Evolutionary conservation across 73 alveolate species (phyloP).

Genomic region (Tetrahymena elliotti): DNA sequence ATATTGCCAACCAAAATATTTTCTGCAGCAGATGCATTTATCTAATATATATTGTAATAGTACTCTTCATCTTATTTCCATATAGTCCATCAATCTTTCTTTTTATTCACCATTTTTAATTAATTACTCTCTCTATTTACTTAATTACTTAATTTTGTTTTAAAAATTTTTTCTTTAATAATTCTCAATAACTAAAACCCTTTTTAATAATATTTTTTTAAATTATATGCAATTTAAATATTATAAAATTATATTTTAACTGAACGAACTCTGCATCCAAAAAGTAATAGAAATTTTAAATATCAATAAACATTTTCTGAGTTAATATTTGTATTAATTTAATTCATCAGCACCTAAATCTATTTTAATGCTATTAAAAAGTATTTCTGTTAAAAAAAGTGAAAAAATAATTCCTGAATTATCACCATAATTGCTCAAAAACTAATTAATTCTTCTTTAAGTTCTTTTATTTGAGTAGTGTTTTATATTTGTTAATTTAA

Average conservation of each 20-base stretch:
- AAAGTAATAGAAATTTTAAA: background rate
- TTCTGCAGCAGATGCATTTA: background rate
- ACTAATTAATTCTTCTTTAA: too few relatives aligned
- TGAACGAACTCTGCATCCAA: background rate
- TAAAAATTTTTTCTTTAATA: background rate
- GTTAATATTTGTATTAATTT: too few relatives aligned
- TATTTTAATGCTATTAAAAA: too few relatives aligned
- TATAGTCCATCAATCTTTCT: background rate
- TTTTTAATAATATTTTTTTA: too few relatives aligned
- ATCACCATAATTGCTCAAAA: too few relatives aligned
- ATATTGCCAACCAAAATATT: background rate
- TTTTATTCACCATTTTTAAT: background rate
- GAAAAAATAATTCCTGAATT: too few relatives aligned
- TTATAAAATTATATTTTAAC: background rate
- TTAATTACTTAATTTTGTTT: too few relatives aligned
- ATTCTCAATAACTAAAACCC: background rate
- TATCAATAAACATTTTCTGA: too few relatives aligned
- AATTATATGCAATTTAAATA: background rate
- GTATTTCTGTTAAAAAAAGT: too few relatives aligned
- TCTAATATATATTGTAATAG: background rate
- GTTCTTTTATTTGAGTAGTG: too few relatives aligned
- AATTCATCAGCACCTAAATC: too few relatives aligned
- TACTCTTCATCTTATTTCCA: background rate
- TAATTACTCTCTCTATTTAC: background rate
- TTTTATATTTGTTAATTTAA: too few relatives aligned